Evolutionary conservation across 2,329 filamentous ascomycete species (phyloP), one percentile per base, ranked within the genome.

Genomic region (Fusarium burgessii): DNA sequence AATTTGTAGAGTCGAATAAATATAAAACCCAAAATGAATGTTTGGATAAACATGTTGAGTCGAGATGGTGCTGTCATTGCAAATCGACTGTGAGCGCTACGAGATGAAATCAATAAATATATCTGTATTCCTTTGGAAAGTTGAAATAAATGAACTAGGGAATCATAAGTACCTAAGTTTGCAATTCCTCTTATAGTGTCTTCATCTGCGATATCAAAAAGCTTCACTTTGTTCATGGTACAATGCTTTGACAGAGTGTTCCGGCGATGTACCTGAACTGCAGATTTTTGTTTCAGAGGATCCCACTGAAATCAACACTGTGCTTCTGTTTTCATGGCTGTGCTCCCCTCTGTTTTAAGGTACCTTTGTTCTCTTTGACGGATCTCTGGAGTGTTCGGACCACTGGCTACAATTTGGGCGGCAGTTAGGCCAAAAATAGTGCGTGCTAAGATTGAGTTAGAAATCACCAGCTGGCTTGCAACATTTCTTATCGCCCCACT

Each of bases 221-320:
- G 47, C 15, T 7, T 25, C n/a, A 25, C 32, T 38, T 51, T 38
- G n/a, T 51, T 51, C 20, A 17, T 50, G 8, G 12, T 6, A 25
- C 32, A 38, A 38, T n/a, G 20, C 32, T 38, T 25, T 25, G 20
- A 2, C 8, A 25, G 5, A 38, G 14, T 9, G 12, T 38, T n/a
- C 47, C 11, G 8, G 6, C 5, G 1, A 17, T 7, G 2, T n/a
- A 6, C 17, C 17, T 38, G 12, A 51, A 51, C 12, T 3, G 9
- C 6, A 2, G 2, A 1, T 15, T 1, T 1, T n/a, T 6, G 8
- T n/a, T 9, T 15, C 14, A 9, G 3, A 1, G 11, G 2, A 15
- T n/a, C 14, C 25, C 29, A 29, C 9, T 15, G 20, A 38, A 12
- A 9, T 25, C 14, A 15, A 4, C 4, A 4, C 2, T 20, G 14